These are phyloP conservation scores for Lupinus albus DNA, from an alignment of 306 rosid species.

Conservation along the genomic window DNA sequence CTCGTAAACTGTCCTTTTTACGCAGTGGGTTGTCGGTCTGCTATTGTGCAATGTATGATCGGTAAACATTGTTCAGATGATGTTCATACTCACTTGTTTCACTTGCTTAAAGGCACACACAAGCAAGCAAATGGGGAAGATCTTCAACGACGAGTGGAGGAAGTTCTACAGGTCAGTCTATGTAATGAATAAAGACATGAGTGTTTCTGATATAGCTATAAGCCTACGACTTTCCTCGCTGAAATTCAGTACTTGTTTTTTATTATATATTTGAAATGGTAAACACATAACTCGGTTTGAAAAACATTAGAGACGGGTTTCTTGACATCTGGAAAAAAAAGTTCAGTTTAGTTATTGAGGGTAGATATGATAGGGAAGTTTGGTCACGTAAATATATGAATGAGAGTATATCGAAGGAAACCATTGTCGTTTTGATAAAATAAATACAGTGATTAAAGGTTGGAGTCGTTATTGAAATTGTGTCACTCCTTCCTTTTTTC, in stretches of 20 bases:
- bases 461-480: neutral
- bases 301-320: constrained; percentile 25
- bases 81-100: constrained; percentile 58
- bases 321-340: neutral
- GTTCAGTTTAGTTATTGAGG: neutral
- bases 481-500: neutral
- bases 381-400: neutral
- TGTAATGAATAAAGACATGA: neutral
- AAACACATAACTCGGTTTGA: neutral
- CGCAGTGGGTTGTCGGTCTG: constrained; percentile 68
- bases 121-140: constrained; percentile 60
- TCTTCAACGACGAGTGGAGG: constrained; percentile 55
- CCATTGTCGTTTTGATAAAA: constrained; percentile 21
- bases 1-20: constrained; percentile 82
- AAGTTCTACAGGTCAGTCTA: constrained; percentile 64
- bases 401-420: neutral
- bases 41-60: constrained; percentile 58
- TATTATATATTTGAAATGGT: neutral
- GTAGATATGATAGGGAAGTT: neutral
- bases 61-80: constrained; percentile 59
- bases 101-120: constrained; percentile 57
- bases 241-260: neutral
- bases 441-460: neutral
- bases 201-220: constrained; percentile 1
- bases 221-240: neutral